Percentiles rank a stretch among this genome's conserved stretches.
Conservation (phyloP, 2,329 filamentous ascomycete genomes). For the Fusarium heterosporum region DNA sequence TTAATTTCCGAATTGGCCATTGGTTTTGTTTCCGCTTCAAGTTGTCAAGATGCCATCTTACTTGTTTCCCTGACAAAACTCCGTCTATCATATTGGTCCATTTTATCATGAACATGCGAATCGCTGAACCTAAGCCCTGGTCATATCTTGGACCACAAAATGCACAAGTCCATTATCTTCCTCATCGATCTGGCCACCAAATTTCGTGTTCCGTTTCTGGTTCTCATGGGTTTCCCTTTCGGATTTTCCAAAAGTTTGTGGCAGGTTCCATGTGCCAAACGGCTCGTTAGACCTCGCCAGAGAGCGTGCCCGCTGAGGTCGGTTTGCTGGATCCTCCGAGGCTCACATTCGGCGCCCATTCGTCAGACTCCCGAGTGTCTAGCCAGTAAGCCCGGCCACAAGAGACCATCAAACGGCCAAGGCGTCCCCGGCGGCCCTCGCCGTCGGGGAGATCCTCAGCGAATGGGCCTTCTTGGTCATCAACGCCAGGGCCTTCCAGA, state of each 20-base stretch:
- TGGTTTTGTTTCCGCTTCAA: constrained; percentile 19
- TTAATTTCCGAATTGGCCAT: constrained; percentile 31
- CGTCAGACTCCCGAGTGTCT: constrained; percentile 72
- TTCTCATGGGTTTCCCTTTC: constrained; percentile 7
- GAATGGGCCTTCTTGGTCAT: constrained; percentile 74
- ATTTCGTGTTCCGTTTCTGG: constrained; percentile 11
- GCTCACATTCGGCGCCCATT: constrained; percentile 74
- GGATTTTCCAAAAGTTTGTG: constrained; percentile 8
- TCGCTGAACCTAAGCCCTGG: constrained; percentile 12
- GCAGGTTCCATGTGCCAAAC: constrained; percentile 16
- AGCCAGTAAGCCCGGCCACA: constrained; percentile 85
- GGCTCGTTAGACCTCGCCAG: constrained; percentile 48
- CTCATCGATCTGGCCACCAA: constrained; percentile 21
- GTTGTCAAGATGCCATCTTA: constrained; percentile 2
- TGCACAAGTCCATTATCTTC: constrained; percentile 3
- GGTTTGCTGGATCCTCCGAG: constrained; percentile 69
- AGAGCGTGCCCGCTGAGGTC: constrained; percentile 54
- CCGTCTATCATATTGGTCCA: constrained; percentile 31
- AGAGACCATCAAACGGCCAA: constrained; percentile 83
- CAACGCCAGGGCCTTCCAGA: constrained; percentile 61
- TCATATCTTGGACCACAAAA: constrained; percentile 20
- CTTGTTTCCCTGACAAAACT: constrained; percentile 21
- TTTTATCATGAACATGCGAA: constrained; percentile 27
- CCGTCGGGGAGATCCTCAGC: constrained; percentile 76
- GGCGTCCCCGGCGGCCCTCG: constrained; percentile 79